Percentiles rank a stretch among this genome's conserved stretches.
These are phyloP conservation scores for Pleurotus platypus DNA, from an alignment of 768 basidiomycete species.

Conservation along the genomic window DNA sequence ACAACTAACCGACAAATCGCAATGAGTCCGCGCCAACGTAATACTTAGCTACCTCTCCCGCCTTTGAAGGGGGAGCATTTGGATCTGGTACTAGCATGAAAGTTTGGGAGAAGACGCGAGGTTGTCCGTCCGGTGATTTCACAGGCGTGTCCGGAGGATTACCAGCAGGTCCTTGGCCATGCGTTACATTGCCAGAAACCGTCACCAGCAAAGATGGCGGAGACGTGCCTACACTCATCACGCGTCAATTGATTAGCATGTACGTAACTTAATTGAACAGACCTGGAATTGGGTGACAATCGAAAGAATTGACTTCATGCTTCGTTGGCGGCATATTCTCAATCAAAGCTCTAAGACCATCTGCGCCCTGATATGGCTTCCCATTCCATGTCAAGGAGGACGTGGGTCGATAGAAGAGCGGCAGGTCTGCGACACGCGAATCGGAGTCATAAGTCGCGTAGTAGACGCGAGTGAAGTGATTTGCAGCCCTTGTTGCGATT, in stretches of 20 bases:
- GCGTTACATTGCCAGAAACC: constrained; percentile 76
- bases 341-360: constrained; percentile 64
- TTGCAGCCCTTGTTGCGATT: constrained; percentile 80
- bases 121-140: constrained; percentile 69
- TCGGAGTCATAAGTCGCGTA: constrained; percentile 80
- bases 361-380: constrained; percentile 69
- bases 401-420: constrained; percentile 74
- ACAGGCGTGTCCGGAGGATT: constrained; percentile 51
- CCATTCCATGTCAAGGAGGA: constrained; percentile 88
- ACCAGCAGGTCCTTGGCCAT: constrained; percentile 56
- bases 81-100: constrained; percentile 83
- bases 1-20: constrained; percentile 70
- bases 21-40: constrained; percentile 77
- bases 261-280: constrained; percentile 8
- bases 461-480: constrained; percentile 79
- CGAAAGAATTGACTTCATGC: constrained; percentile 85
- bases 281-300: constrained; percentile 90
- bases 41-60: constrained; percentile 78
- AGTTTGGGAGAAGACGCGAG: constrained; percentile 84
- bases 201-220: constrained; percentile 78
- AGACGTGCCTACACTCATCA: constrained; percentile 51
- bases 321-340: constrained; percentile 74
- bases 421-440: constrained; percentile 71
- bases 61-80: constrained; percentile 55
- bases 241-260: not conserved